Evolutionary conservation across 306 rosid species (phyloP).

Genomic region (Citrullus colocynthis): DNA sequence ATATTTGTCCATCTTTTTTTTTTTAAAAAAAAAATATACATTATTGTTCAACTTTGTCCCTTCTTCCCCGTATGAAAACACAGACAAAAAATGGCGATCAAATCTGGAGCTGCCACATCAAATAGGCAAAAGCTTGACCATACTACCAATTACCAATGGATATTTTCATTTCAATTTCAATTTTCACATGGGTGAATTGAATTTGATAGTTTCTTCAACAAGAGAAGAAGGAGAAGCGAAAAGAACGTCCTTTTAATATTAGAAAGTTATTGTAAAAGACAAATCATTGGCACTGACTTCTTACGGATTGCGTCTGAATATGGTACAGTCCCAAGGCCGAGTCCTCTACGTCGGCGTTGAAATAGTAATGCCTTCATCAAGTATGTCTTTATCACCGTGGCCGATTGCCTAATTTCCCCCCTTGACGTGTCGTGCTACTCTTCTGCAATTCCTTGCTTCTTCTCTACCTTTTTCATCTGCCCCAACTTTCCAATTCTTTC

Average conservation of each 20-base stretch:
- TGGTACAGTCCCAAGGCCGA: neutral
- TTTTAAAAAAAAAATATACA: too few relatives aligned
- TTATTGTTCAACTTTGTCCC: too few relatives aligned
- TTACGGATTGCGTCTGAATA: neutral
- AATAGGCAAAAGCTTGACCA: neutral
- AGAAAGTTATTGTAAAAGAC: neutral
- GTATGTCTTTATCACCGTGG: neutral
- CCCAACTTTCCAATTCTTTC: neutral
- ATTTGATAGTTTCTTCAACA: neutral
- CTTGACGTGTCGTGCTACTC: constrained; percentile 1
- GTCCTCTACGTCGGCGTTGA: constrained; percentile 10
- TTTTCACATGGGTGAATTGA: neutral
- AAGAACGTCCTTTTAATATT: neutral
- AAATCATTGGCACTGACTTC: neutral
- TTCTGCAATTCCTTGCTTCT: constrained; percentile 5
- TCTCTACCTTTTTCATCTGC: neutral
- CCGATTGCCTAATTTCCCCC: neutral
- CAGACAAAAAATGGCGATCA: neutral
- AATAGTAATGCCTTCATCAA: neutral
- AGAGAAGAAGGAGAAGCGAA: neutral
- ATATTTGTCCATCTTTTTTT: too few relatives aligned
- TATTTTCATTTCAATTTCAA: neutral
- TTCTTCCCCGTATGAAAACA: too few relatives aligned
- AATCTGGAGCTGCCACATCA: neutral
- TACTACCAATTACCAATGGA: neutral